Conservation (phyloP, 2,329 filamentous ascomycete species). For the Talaromyces sp. region DNA sequence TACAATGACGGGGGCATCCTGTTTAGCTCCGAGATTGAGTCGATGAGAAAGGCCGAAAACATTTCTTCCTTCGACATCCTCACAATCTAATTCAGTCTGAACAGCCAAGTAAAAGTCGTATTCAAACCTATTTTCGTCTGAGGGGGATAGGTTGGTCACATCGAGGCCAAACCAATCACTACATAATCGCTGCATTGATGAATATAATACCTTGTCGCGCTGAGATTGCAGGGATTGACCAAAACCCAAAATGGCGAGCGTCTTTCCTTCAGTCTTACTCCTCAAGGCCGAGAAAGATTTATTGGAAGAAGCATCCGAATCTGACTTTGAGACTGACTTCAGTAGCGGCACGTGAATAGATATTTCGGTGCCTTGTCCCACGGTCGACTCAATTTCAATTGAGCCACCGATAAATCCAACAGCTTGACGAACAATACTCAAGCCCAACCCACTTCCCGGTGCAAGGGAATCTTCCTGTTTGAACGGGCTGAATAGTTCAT, state of each 20-base stretch:
- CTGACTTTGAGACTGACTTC: background rate
- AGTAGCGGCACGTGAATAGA: conserved; percentile 11
- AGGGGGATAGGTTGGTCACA: conserved; percentile 7
- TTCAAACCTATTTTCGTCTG: background rate
- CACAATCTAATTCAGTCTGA: conserved; percentile 28
- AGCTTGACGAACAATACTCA: conserved; percentile 18
- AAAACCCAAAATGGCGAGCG: conserved; percentile 26
- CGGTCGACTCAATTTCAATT: conserved; percentile 13
- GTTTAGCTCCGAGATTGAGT: background rate
- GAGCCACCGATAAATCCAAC: conserved; percentile 10
- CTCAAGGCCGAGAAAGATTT: background rate
- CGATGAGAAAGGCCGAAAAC: conserved; percentile 10
- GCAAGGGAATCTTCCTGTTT: conserved; percentile 22
- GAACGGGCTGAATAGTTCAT: conserved; percentile 23
- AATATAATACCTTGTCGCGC: conserved; percentile 16
- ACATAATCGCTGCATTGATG: conserved; percentile 25
- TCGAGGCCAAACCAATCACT: conserved; percentile 24
- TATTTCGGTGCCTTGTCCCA: conserved; percentile 9
- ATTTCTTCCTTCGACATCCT: conserved; percentile 15
- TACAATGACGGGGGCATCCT: conserved; percentile 32
- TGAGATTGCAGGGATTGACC: conserved; percentile 8
- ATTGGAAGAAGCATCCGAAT: background rate
- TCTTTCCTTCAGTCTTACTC: conserved; percentile 16
- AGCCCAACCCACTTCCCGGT: conserved; percentile 23
- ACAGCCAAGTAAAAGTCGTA: conserved; percentile 28